Percentiles rank a stretch among this genome's conserved stretches.
Evolutionary conservation across 164 flowering plant genomes (phyloP).

Genomic region (Vitis amurensis): DNA sequence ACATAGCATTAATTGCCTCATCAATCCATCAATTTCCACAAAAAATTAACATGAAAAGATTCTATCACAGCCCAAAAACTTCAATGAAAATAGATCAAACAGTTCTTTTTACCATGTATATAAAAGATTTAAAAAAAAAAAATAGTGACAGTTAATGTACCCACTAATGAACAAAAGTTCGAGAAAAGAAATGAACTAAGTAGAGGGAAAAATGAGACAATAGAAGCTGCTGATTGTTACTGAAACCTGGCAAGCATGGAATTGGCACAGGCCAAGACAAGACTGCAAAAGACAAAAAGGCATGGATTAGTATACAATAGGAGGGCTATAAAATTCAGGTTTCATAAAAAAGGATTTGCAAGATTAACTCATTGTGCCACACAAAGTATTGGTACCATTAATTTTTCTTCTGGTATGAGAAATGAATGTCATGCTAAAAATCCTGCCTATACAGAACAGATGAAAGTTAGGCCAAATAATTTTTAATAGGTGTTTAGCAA

Average conservation of each 20-base stretch:
- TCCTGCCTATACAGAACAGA: neutral
- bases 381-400: neutral
- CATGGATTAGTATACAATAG: neutral
- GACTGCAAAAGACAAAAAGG: constrained; percentile 6
- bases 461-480: too few relatives aligned
- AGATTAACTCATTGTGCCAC: neutral
- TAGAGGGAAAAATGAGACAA: neutral
- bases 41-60: neutral
- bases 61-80: neutral
- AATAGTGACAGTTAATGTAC: neutral
- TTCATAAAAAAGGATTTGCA: neutral
- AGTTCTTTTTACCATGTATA: too few relatives aligned
- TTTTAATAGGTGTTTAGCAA: too few relatives aligned
- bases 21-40: constrained; percentile 1
- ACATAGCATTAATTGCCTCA: neutral
- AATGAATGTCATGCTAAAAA: neutral
- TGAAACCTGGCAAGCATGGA: neutral
- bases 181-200: neutral
- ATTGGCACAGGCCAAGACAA: neutral
- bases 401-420: neutral
- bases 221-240: neutral
- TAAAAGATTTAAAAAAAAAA: too few relatives aligned
- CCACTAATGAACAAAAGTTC: neutral
- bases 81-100: neutral
- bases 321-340: too few relatives aligned